Conservation (phyloP, 1,284 basidiomycete genomes). For the Anthracocystis setariae region DNA sequence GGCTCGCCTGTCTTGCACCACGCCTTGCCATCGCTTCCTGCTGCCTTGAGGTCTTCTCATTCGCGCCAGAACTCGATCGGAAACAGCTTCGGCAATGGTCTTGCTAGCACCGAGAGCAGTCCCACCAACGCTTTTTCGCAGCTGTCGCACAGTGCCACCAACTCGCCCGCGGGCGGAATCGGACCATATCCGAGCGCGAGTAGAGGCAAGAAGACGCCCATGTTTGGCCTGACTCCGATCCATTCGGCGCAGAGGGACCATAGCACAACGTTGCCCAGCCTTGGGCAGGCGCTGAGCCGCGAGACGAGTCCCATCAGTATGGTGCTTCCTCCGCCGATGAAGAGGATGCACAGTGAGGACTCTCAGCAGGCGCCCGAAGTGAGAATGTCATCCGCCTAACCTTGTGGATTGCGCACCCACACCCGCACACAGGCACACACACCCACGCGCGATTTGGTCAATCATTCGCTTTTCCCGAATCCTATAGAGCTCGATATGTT, state of each 20-base stretch:
- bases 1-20: conserved; percentile 47
- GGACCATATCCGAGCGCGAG: conserved; percentile 14
- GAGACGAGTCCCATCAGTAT: conserved; percentile 45
- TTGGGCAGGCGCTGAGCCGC: conserved; percentile 41
- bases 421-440: not conserved
- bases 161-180: conserved; percentile 34
- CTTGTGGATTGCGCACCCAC: conserved; percentile 1
- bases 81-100: conserved; percentile 33
- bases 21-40: conserved; percentile 16
- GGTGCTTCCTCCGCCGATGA: conserved; percentile 47
- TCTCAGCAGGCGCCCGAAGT: conserved; percentile 28
- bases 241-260: conserved; percentile 40
- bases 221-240: conserved; percentile 49
- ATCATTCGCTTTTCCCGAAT: not conserved
- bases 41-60: conserved; percentile 44
- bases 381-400: conserved; percentile 38
- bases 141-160: conserved; percentile 32
- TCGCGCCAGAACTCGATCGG: conserved; percentile 51
- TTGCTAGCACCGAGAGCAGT: conserved; percentile 45
- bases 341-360: conserved; percentile 23
- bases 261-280: conserved; percentile 31
- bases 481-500: conserved; percentile 3
- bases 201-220: conserved; percentile 27
- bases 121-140: conserved; percentile 45
- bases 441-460: too few relatives aligned